These are phyloP conservation scores for Paramecium sonneborni DNA, from an alignment of 73 alveolate species.

Conservation along the genomic window DNA sequence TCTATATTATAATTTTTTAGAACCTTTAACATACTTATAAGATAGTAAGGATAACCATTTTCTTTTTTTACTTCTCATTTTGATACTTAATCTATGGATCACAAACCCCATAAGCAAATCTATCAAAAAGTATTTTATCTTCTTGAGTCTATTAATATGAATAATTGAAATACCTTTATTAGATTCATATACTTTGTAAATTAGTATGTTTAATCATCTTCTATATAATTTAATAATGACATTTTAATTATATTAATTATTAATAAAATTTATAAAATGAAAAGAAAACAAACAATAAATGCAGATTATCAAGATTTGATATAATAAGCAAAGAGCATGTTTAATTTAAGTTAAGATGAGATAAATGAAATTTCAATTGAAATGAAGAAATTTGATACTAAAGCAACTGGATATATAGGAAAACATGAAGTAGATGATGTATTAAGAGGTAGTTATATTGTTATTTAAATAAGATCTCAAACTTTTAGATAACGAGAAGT, in stretches of 20 bases:
- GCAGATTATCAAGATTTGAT: not conserved
- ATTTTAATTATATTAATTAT: not conserved
- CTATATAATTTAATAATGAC: not conserved
- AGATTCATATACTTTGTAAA: not conserved
- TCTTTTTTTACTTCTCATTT: not conserved
- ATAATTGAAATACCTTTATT: not conserved
- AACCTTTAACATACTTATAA: not conserved
- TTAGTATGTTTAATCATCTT: not conserved
- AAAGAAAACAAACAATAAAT: not conserved
- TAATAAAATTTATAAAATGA: conserved; percentile 2
- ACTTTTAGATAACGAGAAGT: conserved; percentile 17
- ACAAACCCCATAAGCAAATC: not conserved
- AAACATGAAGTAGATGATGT: conserved; percentile 47
- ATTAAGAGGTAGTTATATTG: conserved; percentile 17
- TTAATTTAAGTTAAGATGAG: conserved; percentile 9
- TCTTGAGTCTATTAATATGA: not conserved
- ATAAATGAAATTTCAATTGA: not conserved
- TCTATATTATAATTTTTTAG: not conserved
- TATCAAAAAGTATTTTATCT: not conserved
- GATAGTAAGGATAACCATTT: not conserved
- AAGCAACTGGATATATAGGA: conserved; percentile 25
- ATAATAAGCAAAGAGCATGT: not conserved
- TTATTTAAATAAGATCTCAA: not conserved
- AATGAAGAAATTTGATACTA: conserved; percentile 15
- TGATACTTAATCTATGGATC: not conserved